phyloP scores from a whole-genome alignment of 345 rosid genomes.

The Aquilaria sinensis region DNA sequence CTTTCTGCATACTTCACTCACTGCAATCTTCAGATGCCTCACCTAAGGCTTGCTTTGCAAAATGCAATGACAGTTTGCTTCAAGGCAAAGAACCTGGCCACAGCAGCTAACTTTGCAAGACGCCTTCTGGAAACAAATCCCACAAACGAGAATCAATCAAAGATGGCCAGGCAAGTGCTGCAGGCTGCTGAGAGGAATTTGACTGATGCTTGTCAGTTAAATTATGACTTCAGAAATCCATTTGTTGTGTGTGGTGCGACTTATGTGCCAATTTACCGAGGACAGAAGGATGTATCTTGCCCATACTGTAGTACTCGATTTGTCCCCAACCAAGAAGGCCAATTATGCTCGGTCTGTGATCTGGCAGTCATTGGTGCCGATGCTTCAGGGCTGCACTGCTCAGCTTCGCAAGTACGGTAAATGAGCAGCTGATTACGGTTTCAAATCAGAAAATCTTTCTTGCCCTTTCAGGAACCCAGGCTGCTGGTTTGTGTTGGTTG shows the following conservation, averaged over 20 bases:
- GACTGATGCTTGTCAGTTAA: conserved; percentile 55
- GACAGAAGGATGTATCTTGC: conserved; percentile 81
- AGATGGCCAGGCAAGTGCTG: conserved; percentile 67
- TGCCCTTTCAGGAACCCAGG: conserved; percentile 6
- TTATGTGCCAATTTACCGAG: conserved; percentile 83
- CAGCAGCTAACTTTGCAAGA: conserved; percentile 77
- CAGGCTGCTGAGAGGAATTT: conserved; percentile 78
- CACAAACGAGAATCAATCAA: conserved; percentile 64
- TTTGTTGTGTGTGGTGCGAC: conserved; percentile 91
- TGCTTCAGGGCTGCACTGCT: conserved; percentile 89
- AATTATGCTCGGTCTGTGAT: conserved; percentile 75
- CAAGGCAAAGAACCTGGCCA: conserved; percentile 72
- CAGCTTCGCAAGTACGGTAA: conserved; percentile 79
- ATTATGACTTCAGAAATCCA: conserved; percentile 90
- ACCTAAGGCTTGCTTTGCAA: conserved; percentile 63
- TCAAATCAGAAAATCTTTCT: conserved; percentile 10
- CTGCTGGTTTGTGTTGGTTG: conserved; percentile 1
- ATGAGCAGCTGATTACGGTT: neutral
- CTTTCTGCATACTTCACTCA: conserved; percentile 98
- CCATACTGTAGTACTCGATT: conserved; percentile 80
- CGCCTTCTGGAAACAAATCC: conserved; percentile 78
- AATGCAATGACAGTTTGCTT: conserved; percentile 80
- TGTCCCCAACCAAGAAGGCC: conserved; percentile 68
- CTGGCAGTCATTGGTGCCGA: conserved; percentile 88
- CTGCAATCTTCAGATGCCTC: conserved; percentile 83